Evolutionary conservation across 2,329 filamentous ascomycete genomes (phyloP).

Genomic region (Calonectria pseudoreteaudii): DNA sequence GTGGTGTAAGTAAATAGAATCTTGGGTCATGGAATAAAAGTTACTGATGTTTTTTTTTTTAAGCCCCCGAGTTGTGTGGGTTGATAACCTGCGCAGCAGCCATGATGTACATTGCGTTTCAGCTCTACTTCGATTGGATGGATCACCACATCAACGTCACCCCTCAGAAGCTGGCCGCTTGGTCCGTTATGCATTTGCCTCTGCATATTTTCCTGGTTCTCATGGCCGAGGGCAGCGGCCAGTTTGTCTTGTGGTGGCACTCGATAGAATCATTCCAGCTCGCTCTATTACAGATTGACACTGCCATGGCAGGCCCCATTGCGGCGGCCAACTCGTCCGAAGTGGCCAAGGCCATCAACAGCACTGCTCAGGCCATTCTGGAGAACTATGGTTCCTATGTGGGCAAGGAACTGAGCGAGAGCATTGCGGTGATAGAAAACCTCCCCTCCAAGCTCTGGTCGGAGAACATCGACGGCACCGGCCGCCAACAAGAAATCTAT

Average conservation of each 20-base stretch:
- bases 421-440: background rate
- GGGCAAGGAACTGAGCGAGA: background rate
- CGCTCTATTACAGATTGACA: background rate
- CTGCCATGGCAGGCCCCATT: background rate
- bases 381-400: background rate
- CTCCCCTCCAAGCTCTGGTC: background rate
- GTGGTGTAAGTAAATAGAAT: slow-evolving; percentile 3
- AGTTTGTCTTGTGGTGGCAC: slow-evolving; percentile 21
- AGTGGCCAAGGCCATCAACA: background rate
- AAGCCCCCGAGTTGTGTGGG: slow-evolving; percentile 13
- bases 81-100: slow-evolving; percentile 12
- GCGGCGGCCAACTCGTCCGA: background rate
- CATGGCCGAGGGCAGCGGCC: slow-evolving; percentile 18
- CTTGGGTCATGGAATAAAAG: too few relatives aligned
- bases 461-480: background rate
- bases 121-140: slow-evolving; percentile 29
- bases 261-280: background rate
- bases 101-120: slow-evolving; percentile 15
- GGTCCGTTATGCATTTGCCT: slow-evolving; percentile 12
- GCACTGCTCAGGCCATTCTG: background rate
- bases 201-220: slow-evolving; percentile 16
- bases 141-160: slow-evolving; percentile 16
- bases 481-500: background rate
- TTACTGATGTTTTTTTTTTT: background rate
- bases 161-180: background rate